These are phyloP conservation scores for Pleurotus salmoneostramineus DNA, from an alignment of 768 basidiomycete species.

Conservation along the genomic window DNA sequence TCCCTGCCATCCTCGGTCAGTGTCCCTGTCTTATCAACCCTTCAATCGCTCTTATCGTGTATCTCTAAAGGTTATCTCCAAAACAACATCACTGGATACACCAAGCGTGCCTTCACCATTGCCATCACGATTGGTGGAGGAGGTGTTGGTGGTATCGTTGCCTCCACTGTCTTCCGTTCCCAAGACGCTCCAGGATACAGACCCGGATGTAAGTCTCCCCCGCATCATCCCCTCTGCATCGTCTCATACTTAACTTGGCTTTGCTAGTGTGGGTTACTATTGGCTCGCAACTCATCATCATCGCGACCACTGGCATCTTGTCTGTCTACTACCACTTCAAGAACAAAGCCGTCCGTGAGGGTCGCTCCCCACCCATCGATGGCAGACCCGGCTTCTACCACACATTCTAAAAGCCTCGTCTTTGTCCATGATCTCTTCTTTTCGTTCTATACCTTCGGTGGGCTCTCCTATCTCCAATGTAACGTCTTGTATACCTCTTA, in stretches of 20 bases:
- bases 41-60: not conserved
- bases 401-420: not conserved
- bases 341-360: not conserved
- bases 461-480: not conserved
- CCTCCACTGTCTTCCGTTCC: constrained; percentile 31
- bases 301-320: not conserved
- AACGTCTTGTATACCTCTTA: not conserved
- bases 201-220: not conserved
- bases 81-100: constrained; percentile 32
- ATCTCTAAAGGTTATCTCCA: not conserved
- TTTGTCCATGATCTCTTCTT: not conserved
- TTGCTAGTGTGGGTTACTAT: not conserved
- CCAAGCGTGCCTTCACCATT: constrained; percentile 35
- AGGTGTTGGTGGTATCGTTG: constrained; percentile 35
- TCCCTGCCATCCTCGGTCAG: constrained; percentile 34
- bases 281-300: not conserved
- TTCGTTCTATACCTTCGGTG: not conserved
- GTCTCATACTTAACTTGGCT: too few species aligned
- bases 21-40: constrained; percentile 23
- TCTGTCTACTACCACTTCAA: not conserved
- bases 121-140: constrained; percentile 31
- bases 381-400: not conserved
- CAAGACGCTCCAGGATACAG: constrained; percentile 27
- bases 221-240: not conserved
- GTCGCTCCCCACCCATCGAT: not conserved